A percentile compares a stretch with the other conserved stretches of the same genome.
phyloP scores from a whole-genome alignment of 2,329 filamentous ascomycete species.

The Penicillium sp. region DNA sequence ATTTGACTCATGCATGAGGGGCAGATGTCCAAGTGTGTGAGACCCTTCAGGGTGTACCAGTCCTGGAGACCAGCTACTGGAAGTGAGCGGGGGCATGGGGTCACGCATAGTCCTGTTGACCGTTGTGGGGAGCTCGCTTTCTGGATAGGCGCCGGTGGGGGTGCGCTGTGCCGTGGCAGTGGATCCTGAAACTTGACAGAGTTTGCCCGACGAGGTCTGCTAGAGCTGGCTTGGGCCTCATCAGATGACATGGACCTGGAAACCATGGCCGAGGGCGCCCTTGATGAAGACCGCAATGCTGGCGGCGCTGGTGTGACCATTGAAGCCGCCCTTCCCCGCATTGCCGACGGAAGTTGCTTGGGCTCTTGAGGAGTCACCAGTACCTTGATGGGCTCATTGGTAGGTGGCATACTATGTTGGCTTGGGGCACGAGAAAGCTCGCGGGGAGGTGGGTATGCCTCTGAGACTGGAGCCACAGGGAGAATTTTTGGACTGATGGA shows the following conservation, averaged over 20 bases:
- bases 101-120: constrained; percentile 45
- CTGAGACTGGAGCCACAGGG: constrained; percentile 1
- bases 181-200: constrained; percentile 15
- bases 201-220: constrained; percentile 3
- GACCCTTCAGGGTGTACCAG: constrained; percentile 75
- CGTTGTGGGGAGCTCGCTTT: constrained; percentile 10
- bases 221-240: neutral
- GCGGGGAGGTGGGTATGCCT: constrained; percentile 8
- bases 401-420: neutral
- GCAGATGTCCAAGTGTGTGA: constrained; percentile 76
- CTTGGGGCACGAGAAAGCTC: constrained; percentile 3
- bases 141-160: neutral
- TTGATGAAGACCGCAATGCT: constrained; percentile 7
- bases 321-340: constrained; percentile 8
- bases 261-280: neutral
- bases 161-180: neutral
- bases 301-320: constrained; percentile 2
- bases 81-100: constrained; percentile 68
- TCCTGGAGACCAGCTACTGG: constrained; percentile 66
- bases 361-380: constrained; percentile 1
- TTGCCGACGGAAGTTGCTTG: neutral
- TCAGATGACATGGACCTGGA: constrained; percentile 9
- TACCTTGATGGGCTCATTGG: neutral
- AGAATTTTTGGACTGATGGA: constrained; percentile 1
- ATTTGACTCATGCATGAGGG: constrained; percentile 73